Evolutionary conservation across 2,329 filamentous ascomycete genomes (phyloP), one percentile per base, ranked within the genome.

Genomic region (Scytalidium sp.): DNA sequence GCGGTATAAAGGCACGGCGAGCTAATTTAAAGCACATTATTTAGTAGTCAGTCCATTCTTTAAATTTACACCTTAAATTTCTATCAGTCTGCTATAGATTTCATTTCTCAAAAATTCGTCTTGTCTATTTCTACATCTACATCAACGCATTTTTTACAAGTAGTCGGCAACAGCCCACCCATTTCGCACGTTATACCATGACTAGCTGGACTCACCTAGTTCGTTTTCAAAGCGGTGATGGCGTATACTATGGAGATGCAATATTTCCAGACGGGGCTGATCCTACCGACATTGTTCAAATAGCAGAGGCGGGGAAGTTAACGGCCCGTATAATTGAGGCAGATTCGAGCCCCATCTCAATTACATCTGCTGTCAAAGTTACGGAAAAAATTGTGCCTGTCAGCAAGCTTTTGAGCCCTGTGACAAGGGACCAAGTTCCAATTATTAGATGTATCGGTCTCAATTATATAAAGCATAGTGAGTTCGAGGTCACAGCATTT

Each of bases 401-500:
- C 13, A 13, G 13, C 25, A 29, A 29, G 25, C 13, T 29, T 8
- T 29, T 29, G 13, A 29, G 25, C 13, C 25, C 25, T 29, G 8
- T 29, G 25, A 8, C 25, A 13, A 29, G 25, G 13, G 25, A 29
- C 8, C 25, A 29, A 29, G 76, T 84, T 0, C 75, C 79, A 0
- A 79, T 81, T 41, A 58, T 85, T 2, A 67, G 80, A 20, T 84
- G 81, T 55, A 74, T 83, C 9, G 81, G 81, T 0, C 60, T 84
- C 20, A 84, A 85, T 58, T 84, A 84, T 56, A 72, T 73, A 29
- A 81, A 76, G 43, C 81, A 84, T 56, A 79, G 70, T 73, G 50
- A 48, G 66, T 60, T 15, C 25, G 6, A 7, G 7, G 15, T 40
- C 39, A 8, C 17, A 29, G 7, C 25, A 13, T 8, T 8, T 8